Evolutionary conservation across 345 rosid species (phyloP).

Genomic region (Microthlaspi erraticum): DNA sequence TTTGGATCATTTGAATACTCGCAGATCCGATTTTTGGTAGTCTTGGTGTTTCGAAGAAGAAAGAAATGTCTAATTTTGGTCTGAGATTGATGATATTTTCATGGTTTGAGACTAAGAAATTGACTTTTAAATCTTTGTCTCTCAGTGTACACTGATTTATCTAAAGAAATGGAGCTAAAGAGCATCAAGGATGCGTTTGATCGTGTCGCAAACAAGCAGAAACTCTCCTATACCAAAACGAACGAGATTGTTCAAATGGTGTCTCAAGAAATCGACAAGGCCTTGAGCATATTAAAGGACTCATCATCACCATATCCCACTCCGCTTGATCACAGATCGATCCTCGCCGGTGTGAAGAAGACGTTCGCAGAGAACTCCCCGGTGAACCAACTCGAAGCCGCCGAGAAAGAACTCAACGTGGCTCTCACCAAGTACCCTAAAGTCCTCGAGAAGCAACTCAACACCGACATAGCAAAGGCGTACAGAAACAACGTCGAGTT

Average conservation of each 20-base stretch:
- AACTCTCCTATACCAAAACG: slow-evolving; percentile 57
- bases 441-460: slow-evolving; percentile 62
- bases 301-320: slow-evolving; percentile 29
- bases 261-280: slow-evolving; percentile 59
- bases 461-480: slow-evolving; percentile 71
- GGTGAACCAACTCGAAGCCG: slow-evolving; percentile 54
- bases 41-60: neutral
- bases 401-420: slow-evolving; percentile 67
- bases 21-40: neutral
- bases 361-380: slow-evolving; percentile 55
- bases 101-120: neutral
- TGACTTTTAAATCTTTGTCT: neutral
- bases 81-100: slow-evolving; percentile 4
- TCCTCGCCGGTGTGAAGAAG: slow-evolving; percentile 54
- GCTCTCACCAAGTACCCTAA: slow-evolving; percentile 69
- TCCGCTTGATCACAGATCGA: slow-evolving; percentile 43
- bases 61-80: neutral
- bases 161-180: slow-evolving; percentile 68
- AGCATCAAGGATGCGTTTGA: slow-evolving; percentile 77
- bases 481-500: slow-evolving; percentile 60
- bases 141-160: neutral
- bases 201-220: slow-evolving; percentile 77
- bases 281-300: slow-evolving; percentile 44
- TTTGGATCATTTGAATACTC: neutral
- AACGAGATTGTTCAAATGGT: slow-evolving; percentile 61